phyloP scores from a whole-genome alignment of 495 filamentous ascomycete genomes.

The Penicilliopsis zonata region DNA sequence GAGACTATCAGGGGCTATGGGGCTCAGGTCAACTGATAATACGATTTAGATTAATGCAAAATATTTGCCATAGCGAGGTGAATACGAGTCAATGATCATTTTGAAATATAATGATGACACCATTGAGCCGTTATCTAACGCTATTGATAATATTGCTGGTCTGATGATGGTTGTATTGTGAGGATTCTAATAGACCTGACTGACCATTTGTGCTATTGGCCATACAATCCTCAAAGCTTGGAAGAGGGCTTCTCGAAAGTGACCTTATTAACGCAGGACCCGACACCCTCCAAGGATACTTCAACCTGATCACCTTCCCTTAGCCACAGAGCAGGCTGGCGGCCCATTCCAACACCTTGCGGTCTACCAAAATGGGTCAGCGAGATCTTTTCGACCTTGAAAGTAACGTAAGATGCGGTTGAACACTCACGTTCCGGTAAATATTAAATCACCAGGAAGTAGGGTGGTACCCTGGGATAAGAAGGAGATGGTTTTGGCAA shows the following conservation, averaged over 20 bases:
- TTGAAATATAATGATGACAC: too few relatives aligned
- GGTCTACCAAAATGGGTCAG: slow-evolving; percentile 33
- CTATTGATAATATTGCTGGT: too few relatives aligned
- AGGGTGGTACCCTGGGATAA: slow-evolving; percentile 68
- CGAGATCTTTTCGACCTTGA: neutral
- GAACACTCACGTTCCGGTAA: slow-evolving; percentile 65
- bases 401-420: neutral
- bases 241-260: slow-evolving; percentile 46
- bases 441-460: slow-evolving; percentile 69
- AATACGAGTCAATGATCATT: too few relatives aligned
- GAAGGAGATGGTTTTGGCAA: slow-evolving; percentile 62
- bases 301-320: slow-evolving; percentile 73
- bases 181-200: too few relatives aligned
- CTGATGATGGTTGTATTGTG: too few relatives aligned
- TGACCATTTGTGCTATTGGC: too few relatives aligned
- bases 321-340: slow-evolving; percentile 61
- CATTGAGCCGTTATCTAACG: too few relatives aligned
- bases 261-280: slow-evolving; percentile 60
- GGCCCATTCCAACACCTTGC: slow-evolving; percentile 68
- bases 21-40: slow-evolving; percentile 42
- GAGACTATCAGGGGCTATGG: slow-evolving; percentile 74
- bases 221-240: slow-evolving; percentile 33
- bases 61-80: too few relatives aligned
- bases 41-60: neutral
- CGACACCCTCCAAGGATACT: slow-evolving; percentile 59